Percentiles rank a stretch among this genome's conserved stretches.
phyloP scores from a whole-genome alignment of 2,329 filamentous ascomycete genomes.

The Oidium heveae region DNA sequence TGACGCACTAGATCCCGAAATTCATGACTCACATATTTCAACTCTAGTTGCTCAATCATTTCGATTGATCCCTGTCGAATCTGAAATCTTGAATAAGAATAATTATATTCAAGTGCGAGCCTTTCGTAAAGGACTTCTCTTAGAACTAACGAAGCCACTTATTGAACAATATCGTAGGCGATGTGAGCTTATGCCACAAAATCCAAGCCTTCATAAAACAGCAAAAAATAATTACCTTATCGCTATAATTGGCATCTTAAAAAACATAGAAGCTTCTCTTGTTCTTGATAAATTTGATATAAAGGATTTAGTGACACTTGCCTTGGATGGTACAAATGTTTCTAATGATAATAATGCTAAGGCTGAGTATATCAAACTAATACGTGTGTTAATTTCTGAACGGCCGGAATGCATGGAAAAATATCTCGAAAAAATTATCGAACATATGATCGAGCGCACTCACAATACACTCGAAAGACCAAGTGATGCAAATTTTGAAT shows the following conservation, averaged over 20 bases:
- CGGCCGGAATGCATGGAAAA: constrained; percentile 6
- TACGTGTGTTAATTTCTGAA: constrained; percentile 6
- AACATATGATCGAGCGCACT: constrained; percentile 10
- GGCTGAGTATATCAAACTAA: constrained; percentile 6
- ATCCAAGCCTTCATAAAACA: neutral
- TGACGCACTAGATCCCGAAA: constrained; percentile 3
- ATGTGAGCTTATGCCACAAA: neutral
- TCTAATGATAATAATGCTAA: constrained; percentile 9
- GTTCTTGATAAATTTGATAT: constrained; percentile 1
- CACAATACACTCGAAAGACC: constrained; percentile 11
- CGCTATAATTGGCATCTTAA: constrained; percentile 10
- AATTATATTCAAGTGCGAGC: constrained; percentile 11
- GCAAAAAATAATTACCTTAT: constrained; percentile 10
- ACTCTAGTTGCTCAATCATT: constrained; percentile 10
- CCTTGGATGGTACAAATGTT: constrained; percentile 10
- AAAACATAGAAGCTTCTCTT: constrained; percentile 6
- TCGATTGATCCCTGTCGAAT: constrained; percentile 9
- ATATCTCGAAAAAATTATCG: constrained; percentile 11
- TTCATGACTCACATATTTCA: constrained; percentile 2
- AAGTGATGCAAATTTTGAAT: constrained; percentile 6
- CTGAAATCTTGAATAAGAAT: constrained; percentile 9
- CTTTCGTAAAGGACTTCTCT: constrained; percentile 7
- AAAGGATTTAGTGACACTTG: constrained; percentile 6
- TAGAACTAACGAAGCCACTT: neutral
- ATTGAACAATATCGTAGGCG: neutral